Evolutionary conservation across 192 early-diverging fungal species (phyloP).

Genomic region (Gonapodya prolifera): DNA sequence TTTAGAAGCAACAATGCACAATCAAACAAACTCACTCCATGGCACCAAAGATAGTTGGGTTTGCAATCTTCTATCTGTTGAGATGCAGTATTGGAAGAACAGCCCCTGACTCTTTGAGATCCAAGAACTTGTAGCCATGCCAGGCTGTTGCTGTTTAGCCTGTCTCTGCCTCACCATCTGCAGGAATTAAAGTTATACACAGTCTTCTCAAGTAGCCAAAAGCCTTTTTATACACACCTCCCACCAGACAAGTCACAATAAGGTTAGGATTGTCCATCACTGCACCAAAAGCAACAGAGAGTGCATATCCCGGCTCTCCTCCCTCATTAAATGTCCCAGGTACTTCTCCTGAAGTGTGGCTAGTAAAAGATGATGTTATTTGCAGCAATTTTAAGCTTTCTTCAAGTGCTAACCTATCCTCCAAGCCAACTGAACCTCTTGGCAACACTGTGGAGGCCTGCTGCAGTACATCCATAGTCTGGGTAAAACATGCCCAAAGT

Average conservation of each 20-base stretch:
- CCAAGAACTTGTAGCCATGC: constrained; percentile 28
- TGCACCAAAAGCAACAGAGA: constrained; percentile 28
- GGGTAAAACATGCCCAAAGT: constrained; percentile 24
- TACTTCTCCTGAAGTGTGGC: constrained; percentile 25
- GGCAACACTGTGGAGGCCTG: constrained; percentile 15
- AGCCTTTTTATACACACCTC: constrained; percentile 14
- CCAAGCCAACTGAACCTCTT: constrained; percentile 28
- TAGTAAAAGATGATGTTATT: no score
- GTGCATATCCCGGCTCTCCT: constrained; percentile 28
- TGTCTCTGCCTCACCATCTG: constrained; percentile 28
- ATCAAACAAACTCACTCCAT: constrained; percentile 21
- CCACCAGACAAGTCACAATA: constrained; percentile 32
- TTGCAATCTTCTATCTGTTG: constrained; percentile 30
- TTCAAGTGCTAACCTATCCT: no score
- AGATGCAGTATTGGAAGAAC: constrained; percentile 25
- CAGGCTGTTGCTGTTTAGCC: constrained; percentile 28
- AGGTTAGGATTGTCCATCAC: constrained; percentile 30
- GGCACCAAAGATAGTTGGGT: constrained; percentile 23
- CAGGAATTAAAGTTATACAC: no score
- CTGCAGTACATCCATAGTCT: constrained; percentile 13
- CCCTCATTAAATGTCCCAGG: constrained; percentile 32
- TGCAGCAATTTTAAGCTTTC: no score
- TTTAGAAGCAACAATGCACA: neutral
- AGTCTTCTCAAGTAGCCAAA: no score
- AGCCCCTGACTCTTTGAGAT: constrained; percentile 21